Conservation (phyloP, 768 basidiomycete genomes). For the Lactarius akahatsu region DNA sequence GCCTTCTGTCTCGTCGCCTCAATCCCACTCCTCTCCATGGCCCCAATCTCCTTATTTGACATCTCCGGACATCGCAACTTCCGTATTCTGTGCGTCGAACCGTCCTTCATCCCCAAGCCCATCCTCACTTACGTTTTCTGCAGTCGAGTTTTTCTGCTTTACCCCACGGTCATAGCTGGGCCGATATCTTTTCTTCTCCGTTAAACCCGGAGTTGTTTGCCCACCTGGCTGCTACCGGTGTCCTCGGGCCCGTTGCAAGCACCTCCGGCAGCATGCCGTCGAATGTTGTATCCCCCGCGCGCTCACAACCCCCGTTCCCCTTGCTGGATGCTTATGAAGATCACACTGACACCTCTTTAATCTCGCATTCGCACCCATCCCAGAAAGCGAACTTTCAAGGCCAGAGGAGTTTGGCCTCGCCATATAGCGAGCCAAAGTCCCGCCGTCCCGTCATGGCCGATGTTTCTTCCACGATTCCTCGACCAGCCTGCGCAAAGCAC, state of each 20-base stretch:
- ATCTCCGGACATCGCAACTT: constrained; percentile 28
- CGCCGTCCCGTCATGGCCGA: background rate
- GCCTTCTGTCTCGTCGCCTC: constrained; percentile 26
- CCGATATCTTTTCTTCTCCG: constrained; percentile 57
- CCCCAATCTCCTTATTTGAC: constrained; percentile 33
- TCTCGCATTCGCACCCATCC: constrained; percentile 4
- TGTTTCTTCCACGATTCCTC: constrained; percentile 6
- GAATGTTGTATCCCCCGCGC: constrained; percentile 32
- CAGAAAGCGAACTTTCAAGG: constrained; percentile 7
- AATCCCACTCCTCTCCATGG: constrained; percentile 37
- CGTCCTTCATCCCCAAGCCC: background rate
- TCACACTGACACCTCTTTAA: constrained; percentile 4
- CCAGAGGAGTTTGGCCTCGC: background rate
- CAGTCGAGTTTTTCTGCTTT: constrained; percentile 32
- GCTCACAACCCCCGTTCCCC: constrained; percentile 14
- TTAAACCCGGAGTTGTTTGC: constrained; percentile 61
- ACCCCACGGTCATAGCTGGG: constrained; percentile 49
- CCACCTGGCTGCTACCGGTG: constrained; percentile 58
- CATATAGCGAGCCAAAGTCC: constrained; percentile 10
- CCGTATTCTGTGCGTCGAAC: constrained; percentile 24
- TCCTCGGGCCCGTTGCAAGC: constrained; percentile 44
- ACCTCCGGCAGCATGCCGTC: constrained; percentile 44
- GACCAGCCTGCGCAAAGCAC: background rate
- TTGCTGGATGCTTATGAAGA: constrained; percentile 8
- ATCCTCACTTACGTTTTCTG: constrained; percentile 27